Evolutionary conservation across 768 basidiomycete species (phyloP).

Genomic region (Phlegmacium glaucopus): DNA sequence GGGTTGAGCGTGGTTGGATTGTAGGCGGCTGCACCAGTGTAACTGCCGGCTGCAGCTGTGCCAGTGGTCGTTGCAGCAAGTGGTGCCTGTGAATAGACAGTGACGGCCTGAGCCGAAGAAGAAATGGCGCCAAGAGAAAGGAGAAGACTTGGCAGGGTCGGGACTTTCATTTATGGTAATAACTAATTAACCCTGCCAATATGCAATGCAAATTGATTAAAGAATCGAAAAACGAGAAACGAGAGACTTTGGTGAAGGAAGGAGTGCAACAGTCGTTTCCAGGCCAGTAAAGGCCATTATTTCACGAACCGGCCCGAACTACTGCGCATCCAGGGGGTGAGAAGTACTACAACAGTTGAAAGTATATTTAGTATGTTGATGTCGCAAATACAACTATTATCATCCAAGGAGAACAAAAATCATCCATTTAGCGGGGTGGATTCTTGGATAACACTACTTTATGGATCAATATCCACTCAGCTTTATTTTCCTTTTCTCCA

Average conservation of each 20-base stretch:
- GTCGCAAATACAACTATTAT: slow-evolving; percentile 65
- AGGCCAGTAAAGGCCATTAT: too few relatives aligned
- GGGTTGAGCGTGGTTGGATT: slow-evolving; percentile 46
- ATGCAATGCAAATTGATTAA: too few relatives aligned
- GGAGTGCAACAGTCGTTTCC: too few relatives aligned
- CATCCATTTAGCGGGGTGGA: slow-evolving; percentile 16
- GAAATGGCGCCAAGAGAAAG: slow-evolving; percentile 2
- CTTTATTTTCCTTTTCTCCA: slow-evolving; percentile 1
- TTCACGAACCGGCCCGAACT: too few relatives aligned
- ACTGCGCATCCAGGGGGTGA: too few relatives aligned
- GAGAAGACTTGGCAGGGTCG: neutral
- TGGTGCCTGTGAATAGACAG: slow-evolving; percentile 32
- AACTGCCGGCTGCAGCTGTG: slow-evolving; percentile 35
- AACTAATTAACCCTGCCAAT: too few relatives aligned
- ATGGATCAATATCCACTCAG: slow-evolving; percentile 4
- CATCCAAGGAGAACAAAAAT: slow-evolving; percentile 45
- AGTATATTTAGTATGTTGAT: too few relatives aligned
- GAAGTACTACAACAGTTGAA: too few relatives aligned
- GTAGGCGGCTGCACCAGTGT: slow-evolving; percentile 52
- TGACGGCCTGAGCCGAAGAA: slow-evolving; percentile 17
- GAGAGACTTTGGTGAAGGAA: too few relatives aligned
- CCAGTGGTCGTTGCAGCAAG: slow-evolving; percentile 19
- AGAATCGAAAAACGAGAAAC: too few relatives aligned
- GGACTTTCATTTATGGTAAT: neutral
- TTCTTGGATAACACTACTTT: neutral